Conservation (phyloP, 306 rosid species). For the Amphicarpaea edgeworthii region DNA sequence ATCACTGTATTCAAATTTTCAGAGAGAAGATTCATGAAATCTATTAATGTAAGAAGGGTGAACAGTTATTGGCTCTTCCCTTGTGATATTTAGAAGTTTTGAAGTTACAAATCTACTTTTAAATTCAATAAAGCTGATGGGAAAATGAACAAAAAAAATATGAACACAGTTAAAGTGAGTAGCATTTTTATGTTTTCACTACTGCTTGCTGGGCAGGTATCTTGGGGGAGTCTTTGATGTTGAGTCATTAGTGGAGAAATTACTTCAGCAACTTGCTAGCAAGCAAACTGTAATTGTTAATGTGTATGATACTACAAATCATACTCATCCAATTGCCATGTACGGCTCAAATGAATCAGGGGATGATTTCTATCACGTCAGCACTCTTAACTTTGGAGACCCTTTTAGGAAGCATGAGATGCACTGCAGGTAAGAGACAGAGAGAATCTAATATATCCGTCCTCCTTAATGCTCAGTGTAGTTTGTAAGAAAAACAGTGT, state of each 20-base stretch:
- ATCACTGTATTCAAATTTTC: background rate
- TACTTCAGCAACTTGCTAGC: conserved; percentile 98
- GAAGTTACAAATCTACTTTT: conserved; percentile 20
- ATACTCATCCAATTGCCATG: conserved; percentile 85
- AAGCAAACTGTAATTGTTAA: conserved; percentile 90
- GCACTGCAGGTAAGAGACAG: conserved; percentile 82
- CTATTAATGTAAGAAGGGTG: conserved; percentile 3
- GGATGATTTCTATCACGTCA: conserved; percentile 67
- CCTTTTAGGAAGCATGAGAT: conserved; percentile 96
- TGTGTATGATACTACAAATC: conserved; percentile 91
- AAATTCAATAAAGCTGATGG: conserved; percentile 7
- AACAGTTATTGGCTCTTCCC: conserved; percentile 6
- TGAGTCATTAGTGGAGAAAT: conserved; percentile 94
- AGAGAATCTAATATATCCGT: conserved; percentile 9
- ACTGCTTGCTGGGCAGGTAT: conserved; percentile 68
- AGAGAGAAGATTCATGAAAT: background rate
- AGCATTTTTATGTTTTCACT: conserved; percentile 13
- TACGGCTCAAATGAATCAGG: conserved; percentile 81
- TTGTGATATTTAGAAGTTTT: background rate
- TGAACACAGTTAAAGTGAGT: background rate
- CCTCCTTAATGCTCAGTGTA: background rate
- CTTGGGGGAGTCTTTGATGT: conserved; percentile 96
- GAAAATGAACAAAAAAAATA: background rate
- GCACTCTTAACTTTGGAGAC: conserved; percentile 91
- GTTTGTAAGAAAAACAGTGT: background rate